A percentile compares a stretch with the other conserved stretches of the same genome.
Evolutionary conservation across 2,329 filamentous ascomycete species (phyloP).

Genomic region (Aspergillus calidoustus): DNA sequence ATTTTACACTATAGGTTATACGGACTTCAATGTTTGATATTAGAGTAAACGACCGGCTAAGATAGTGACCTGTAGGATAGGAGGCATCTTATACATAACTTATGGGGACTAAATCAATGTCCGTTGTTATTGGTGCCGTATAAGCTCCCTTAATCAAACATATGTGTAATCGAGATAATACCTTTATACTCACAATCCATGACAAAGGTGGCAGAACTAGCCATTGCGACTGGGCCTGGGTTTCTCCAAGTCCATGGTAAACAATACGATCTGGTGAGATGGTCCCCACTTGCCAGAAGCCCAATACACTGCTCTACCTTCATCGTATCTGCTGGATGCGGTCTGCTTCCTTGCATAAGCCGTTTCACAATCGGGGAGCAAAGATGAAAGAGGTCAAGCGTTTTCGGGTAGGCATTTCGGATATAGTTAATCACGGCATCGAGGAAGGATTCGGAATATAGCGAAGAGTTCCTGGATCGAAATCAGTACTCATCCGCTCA

Average conservation of each 20-base stretch:
- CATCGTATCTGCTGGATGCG: neutral
- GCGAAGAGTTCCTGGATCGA: neutral
- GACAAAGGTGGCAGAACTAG: neutral
- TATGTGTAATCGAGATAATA: neutral
- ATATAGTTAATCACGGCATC: conserved; percentile 1
- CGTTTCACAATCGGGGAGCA: neutral
- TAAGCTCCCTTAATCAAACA: neutral
- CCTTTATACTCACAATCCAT: conserved; percentile 1
- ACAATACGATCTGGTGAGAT: neutral
- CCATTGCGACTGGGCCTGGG: neutral
- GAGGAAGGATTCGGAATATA: neutral
- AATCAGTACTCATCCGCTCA: neutral
- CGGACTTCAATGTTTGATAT: no score
- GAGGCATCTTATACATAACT: no score
- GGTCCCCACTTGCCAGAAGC: neutral
- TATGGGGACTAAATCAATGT: no score
- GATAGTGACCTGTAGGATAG: no score
- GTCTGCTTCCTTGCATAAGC: neutral
- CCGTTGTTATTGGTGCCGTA: no score
- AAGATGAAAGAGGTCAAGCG: neutral
- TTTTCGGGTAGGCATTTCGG: neutral
- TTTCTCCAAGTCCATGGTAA: conserved; percentile 6
- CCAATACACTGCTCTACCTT: neutral
- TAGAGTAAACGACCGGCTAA: no score
- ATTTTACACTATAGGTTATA: no score